Conservation (phyloP, 331 rosid species). For the Malus hybrid region DNA sequence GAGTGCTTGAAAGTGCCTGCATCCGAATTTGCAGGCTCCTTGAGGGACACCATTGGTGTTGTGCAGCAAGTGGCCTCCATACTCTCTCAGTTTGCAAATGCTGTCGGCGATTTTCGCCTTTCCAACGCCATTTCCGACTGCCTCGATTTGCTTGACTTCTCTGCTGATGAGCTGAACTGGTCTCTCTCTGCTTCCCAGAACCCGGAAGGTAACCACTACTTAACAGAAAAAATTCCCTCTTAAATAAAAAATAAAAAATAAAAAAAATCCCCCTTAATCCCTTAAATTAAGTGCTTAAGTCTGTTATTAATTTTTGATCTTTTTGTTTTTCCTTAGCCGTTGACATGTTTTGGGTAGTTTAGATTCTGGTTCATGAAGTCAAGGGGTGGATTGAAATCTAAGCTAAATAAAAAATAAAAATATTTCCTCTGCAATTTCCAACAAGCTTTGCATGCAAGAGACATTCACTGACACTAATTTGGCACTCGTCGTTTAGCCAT, state of each 20-base stretch:
- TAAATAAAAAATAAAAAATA: too few species aligned
- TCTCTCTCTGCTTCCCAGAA: conserved; percentile 50
- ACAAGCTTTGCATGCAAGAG: not conserved
- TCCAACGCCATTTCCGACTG: conserved; percentile 72
- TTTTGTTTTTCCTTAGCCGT: not conserved
- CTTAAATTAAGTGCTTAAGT: not conserved
- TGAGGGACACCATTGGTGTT: conserved; percentile 15
- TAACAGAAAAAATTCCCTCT: not conserved
- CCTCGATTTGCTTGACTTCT: conserved; percentile 59
- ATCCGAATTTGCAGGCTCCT: conserved; percentile 29
- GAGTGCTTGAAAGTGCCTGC: conserved; percentile 38
- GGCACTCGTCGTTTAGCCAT: too few species aligned
- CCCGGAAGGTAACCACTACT: conserved; percentile 34
- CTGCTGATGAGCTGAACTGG: conserved; percentile 51
- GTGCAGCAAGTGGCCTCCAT: conserved; percentile 30
- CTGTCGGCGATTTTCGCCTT: conserved; percentile 38
- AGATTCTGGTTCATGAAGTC: conserved; percentile 1
- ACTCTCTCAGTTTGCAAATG: conserved; percentile 33
- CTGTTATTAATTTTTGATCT: not conserved
- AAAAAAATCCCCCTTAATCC: not conserved
- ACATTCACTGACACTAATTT: not conserved
- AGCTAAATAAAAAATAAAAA: not conserved
- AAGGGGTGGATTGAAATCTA: not conserved
- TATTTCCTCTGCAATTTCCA: not conserved
- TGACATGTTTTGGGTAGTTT: not conserved